Conservation (phyloP, 805 yeast species). For the Brettanomyces nanus region DNA sequence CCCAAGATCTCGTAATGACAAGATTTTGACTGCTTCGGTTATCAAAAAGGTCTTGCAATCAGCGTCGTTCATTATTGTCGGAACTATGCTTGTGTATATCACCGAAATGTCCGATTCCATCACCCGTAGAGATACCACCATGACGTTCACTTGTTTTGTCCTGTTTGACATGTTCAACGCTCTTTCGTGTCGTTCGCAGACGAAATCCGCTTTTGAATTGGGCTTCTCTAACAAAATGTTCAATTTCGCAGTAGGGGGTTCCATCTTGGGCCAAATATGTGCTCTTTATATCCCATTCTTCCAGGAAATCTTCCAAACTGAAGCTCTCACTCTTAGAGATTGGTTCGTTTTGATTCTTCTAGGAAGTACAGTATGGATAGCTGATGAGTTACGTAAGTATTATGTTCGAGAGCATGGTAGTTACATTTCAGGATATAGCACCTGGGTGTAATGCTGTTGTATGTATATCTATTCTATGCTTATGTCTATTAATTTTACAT, state of each 20-base stretch:
- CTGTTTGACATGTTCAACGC: slow-evolving; percentile 97
- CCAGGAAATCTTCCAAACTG: slow-evolving; percentile 91
- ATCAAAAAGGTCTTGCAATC: slow-evolving; percentile 68
- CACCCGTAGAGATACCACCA: slow-evolving; percentile 94
- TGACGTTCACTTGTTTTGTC: slow-evolving; percentile 97
- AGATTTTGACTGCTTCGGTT: slow-evolving; percentile 65
- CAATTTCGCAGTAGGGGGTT: slow-evolving; percentile 84
- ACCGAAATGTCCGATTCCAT: slow-evolving; percentile 82
- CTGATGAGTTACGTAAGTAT: slow-evolving; percentile 74
- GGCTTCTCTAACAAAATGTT: slow-evolving; percentile 86
- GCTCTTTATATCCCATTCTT: slow-evolving; percentile 92
- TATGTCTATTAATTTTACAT: neutral
- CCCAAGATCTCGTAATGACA: slow-evolving; percentile 85
- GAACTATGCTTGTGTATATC: slow-evolving; percentile 81
- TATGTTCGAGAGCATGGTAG: slow-evolving; percentile 13
- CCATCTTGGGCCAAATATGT: slow-evolving; percentile 82
- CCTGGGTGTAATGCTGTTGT: slow-evolving; percentile 22
- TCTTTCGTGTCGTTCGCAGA: slow-evolving; percentile 79
- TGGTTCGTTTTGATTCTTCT: slow-evolving; percentile 51
- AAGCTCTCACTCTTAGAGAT: slow-evolving; percentile 70
- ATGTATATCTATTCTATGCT: neutral
- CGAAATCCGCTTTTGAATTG: slow-evolving; percentile 73
- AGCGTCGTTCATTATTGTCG: slow-evolving; percentile 68
- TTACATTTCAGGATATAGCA: slow-evolving; percentile 20
- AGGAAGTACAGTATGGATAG: slow-evolving; percentile 76